phyloP scores from a whole-genome alignment of 495 filamentous ascomycete genomes.

The Talaromyces borbonicus region DNA sequence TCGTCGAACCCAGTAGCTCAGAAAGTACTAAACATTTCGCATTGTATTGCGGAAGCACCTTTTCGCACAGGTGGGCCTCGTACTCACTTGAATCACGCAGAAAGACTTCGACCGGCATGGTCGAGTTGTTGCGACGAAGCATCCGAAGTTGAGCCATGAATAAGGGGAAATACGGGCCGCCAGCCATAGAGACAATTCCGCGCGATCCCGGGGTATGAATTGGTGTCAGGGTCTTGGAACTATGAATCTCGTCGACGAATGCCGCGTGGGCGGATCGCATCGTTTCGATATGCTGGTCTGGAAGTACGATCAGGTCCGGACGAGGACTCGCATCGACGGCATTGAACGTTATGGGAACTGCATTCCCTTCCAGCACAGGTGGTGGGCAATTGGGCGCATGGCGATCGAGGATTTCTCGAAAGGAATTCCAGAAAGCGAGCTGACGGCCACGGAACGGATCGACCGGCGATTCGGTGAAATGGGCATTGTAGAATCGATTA shows the following conservation, averaged over 20 bases:
- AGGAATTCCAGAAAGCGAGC: conserved; percentile 30
- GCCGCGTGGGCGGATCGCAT: conserved; percentile 35
- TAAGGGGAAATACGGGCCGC: conserved; percentile 34
- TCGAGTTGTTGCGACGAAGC: conserved; percentile 46
- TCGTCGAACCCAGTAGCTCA: conserved; percentile 25
- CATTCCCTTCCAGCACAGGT: conserved; percentile 16
- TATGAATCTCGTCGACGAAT: conserved; percentile 29
- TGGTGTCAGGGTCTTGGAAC: conserved; percentile 23
- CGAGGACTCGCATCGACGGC: conserved; percentile 20
- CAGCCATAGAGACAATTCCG: conserved; percentile 46
- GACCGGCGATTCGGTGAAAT: conserved; percentile 20
- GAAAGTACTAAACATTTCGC: conserved; percentile 43
- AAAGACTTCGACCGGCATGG: conserved; percentile 48
- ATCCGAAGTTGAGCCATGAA: conserved; percentile 46
- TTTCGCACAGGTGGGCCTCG: conserved; percentile 42
- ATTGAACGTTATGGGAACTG: conserved; percentile 21
- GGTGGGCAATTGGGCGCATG: conserved; percentile 23
- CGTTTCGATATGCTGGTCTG: conserved; percentile 19
- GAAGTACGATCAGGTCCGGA: conserved; percentile 26
- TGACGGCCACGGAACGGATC: conserved; percentile 19
- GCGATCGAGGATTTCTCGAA: conserved; percentile 25
- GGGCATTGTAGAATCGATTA: conserved; percentile 27
- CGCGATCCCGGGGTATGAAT: conserved; percentile 36
- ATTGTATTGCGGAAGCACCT: conserved; percentile 38
- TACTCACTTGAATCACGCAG: conserved; percentile 41